Evolutionary conservation across 1,284 basidiomycete species (phyloP).

Genomic region (Rhodotorula glutinis): DNA sequence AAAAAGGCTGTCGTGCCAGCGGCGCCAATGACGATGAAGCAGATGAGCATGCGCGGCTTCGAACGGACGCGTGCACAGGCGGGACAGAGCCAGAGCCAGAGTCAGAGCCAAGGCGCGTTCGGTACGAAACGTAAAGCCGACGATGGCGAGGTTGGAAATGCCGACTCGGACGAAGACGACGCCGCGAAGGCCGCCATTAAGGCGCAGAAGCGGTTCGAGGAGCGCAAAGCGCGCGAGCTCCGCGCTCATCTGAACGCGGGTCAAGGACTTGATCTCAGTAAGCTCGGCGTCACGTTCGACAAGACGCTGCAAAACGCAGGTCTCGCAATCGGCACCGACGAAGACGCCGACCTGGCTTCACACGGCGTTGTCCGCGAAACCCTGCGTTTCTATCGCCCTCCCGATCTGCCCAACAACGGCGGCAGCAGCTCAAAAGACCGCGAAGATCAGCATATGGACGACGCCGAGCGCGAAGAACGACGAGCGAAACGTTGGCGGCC

Average conservation of each 20-base stretch:
- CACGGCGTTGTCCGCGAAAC: constrained; percentile 22
- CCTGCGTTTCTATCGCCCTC: constrained; percentile 52
- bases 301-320: constrained; percentile 48
- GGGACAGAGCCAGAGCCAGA: constrained; percentile 5
- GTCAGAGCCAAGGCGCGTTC: background rate
- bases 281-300: constrained; percentile 34
- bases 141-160: background rate
- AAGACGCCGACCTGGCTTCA: constrained; percentile 43
- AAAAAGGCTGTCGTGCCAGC: constrained; percentile 77
- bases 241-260: constrained; percentile 8
- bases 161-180: constrained; percentile 38
- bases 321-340: constrained; percentile 47
- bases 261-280: constrained; percentile 23
- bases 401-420: background rate
- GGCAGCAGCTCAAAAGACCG: constrained; percentile 3
- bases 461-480: background rate
- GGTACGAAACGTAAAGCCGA: constrained; percentile 31
- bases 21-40: constrained; percentile 75
- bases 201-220: constrained; percentile 14
- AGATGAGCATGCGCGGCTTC: constrained; percentile 56
- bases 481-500: background rate
- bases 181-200: constrained; percentile 12
- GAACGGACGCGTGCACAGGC: constrained; percentile 42
- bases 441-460: constrained; percentile 13
- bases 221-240: constrained; percentile 10